These are phyloP conservation scores for Aspergillus cristatus DNA, from an alignment of 495 filamentous ascomycete species.

Conservation along the genomic window DNA sequence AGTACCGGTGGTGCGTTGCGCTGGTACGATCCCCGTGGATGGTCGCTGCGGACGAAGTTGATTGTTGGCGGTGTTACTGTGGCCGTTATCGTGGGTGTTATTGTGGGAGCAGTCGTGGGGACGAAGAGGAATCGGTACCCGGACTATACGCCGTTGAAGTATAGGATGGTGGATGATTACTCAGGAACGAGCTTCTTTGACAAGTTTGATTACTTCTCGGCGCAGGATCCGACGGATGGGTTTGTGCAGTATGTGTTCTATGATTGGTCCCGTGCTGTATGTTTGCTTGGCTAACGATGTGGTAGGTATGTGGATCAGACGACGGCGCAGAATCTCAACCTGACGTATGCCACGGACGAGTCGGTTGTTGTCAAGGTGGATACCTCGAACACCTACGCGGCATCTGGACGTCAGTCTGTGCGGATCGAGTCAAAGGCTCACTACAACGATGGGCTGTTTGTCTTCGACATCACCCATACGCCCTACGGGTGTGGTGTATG, in stretches of 20 bases:
- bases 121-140: conserved; percentile 42
- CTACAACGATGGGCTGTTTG: conserved; percentile 43
- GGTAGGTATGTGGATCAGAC: conserved; percentile 26
- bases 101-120: conserved; percentile 46
- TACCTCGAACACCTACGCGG: conserved; percentile 29
- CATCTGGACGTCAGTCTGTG: conserved; percentile 42
- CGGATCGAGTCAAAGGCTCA: conserved; percentile 42
- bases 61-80: conserved; percentile 21
- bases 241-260: conserved; percentile 38
- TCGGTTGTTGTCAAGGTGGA: conserved; percentile 48
- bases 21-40: conserved; percentile 43
- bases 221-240: conserved; percentile 41
- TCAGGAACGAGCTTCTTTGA: conserved; percentile 40
- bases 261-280: background rate
- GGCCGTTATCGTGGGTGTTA: conserved; percentile 38
- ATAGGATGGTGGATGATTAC: conserved; percentile 44
- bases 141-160: conserved; percentile 40
- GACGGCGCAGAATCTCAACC: conserved; percentile 31
- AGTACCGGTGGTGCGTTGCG: too few relatives aligned
- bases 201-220: conserved; percentile 44
- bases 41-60: conserved; percentile 38
- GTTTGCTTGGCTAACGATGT: background rate
- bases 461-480: conserved; percentile 45
- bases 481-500: conserved; percentile 46
- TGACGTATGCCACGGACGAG: conserved; percentile 38